A percentile compares a stretch with the other conserved stretches of the same genome.
Evolutionary conservation across 2,329 filamentous ascomycete genomes (phyloP).

Genomic region (Scedosporium apiospermum): DNA sequence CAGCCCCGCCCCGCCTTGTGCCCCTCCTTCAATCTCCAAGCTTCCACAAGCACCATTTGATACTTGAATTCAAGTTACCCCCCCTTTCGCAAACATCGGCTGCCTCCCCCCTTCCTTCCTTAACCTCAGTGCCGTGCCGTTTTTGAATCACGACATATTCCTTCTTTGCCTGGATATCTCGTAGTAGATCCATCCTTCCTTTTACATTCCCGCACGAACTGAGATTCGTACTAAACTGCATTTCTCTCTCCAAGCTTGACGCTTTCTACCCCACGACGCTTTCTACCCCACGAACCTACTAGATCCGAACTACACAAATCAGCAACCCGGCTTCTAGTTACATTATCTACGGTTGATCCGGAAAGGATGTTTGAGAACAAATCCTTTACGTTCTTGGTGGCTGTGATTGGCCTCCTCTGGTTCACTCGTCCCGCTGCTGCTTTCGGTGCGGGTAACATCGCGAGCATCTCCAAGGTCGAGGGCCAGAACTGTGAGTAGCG

Average conservation of each 20-base stretch:
- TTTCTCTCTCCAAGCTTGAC: background rate
- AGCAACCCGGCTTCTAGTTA: background rate
- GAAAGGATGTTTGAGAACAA: slow-evolving; percentile 37
- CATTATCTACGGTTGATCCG: background rate
- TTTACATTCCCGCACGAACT: background rate
- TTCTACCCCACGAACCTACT: background rate
- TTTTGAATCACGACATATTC: background rate
- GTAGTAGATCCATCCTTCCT: background rate
- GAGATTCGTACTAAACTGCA: background rate
- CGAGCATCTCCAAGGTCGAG: slow-evolving; percentile 68
- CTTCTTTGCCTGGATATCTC: background rate
- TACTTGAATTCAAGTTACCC: background rate
- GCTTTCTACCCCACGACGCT: background rate
- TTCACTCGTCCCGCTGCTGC: slow-evolving; percentile 61
- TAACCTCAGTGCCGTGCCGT: background rate
- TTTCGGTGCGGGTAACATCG: slow-evolving; percentile 86
- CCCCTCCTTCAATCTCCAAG: background rate
- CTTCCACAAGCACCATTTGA: background rate
- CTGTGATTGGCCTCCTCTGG: slow-evolving; percentile 52
- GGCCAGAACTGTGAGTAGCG: slow-evolving; percentile 63
- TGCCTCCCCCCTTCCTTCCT: background rate
- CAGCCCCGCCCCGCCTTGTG: background rate
- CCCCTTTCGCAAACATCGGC: background rate
- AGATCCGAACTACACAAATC: background rate
- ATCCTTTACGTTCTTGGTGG: slow-evolving; percentile 41